A percentile compares a stretch with the other conserved stretches of the same genome.
Evolutionary conservation across 257 asterid genomes (phyloP).

Genomic region (Solanum pennellii): DNA sequence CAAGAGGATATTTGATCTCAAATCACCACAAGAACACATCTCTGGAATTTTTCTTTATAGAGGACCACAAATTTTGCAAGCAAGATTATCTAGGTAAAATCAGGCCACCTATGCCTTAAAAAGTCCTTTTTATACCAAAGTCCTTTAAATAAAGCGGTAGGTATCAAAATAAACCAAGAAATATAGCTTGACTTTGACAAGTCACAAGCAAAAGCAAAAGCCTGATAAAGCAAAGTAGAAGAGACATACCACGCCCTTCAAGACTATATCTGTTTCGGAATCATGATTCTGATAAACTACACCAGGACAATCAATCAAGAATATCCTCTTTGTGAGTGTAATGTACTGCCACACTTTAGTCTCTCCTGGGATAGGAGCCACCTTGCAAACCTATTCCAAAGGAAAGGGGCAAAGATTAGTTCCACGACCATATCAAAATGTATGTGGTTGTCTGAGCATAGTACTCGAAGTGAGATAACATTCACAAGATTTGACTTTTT

Average conservation of each 20-base stretch:
- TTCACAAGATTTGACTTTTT: not conserved
- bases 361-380: slow-evolving; percentile 97
- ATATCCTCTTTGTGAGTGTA: slow-evolving; percentile 78
- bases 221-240: not conserved
- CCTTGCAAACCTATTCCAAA: slow-evolving; percentile 70
- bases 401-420: not conserved
- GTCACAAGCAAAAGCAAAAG: not conserved
- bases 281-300: slow-evolving; percentile 82
- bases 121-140: not conserved
- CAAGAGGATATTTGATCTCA: not conserved
- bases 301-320: slow-evolving; percentile 95
- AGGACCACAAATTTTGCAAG: not conserved
- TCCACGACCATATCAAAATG: not conserved
- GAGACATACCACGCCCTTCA: slow-evolving; percentile 92
- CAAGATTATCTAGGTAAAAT: not conserved
- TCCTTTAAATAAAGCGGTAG: not conserved
- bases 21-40: not conserved
- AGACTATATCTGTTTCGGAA: slow-evolving; percentile 81
- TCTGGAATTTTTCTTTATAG: not conserved
- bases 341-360: slow-evolving; percentile 99
- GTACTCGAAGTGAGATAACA: not conserved
- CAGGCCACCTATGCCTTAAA: not conserved
- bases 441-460: not conserved
- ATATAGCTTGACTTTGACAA: not conserved
- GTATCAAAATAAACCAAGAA: not conserved